Evolutionary conservation across 202 grass and related monocot genomes (phyloP).

Genomic region (Brachypodium distachyon): DNA sequence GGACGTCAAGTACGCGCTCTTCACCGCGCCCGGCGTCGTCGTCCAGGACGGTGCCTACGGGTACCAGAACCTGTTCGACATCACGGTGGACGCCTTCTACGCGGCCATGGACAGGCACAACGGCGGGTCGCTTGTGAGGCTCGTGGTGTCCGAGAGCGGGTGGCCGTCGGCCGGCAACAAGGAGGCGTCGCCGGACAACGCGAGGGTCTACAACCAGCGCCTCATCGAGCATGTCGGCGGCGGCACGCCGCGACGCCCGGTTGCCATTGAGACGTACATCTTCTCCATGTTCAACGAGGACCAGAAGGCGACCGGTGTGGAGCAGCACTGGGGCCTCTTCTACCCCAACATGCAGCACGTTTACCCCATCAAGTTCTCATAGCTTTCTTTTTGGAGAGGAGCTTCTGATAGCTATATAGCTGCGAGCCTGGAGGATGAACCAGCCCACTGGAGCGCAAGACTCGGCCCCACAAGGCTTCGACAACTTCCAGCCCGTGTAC

Average conservation of each 20-base stretch:
- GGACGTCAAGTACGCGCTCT: conserved; percentile 50
- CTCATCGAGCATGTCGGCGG: conserved; percentile 38
- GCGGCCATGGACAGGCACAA: conserved; percentile 34
- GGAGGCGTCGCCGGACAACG: conserved; percentile 14
- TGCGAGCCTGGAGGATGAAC: too few relatives aligned
- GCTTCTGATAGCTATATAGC: conserved; percentile 18
- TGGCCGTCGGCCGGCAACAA: conserved; percentile 58
- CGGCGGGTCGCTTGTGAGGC: conserved; percentile 24
- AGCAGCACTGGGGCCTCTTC: conserved; percentile 68
- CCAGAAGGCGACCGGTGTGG: conserved; percentile 46
- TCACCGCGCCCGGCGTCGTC: conserved; percentile 42
- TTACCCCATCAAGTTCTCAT: conserved; percentile 62
- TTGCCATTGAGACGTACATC: conserved; percentile 43
- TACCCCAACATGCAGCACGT: conserved; percentile 46
- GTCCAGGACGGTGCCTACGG: conserved; percentile 46
- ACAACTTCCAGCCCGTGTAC: too few relatives aligned
- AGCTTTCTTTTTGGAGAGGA: too few relatives aligned
- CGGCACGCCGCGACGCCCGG: conserved; percentile 44
- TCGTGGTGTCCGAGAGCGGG: conserved; percentile 58
- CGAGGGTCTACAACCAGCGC: conserved; percentile 56
- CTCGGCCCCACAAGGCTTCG: too few relatives aligned
- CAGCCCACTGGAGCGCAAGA: too few relatives aligned
- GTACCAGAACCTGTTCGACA: conserved; percentile 79
- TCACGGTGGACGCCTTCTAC: conserved; percentile 63
- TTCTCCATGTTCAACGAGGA: conserved; percentile 84